phyloP scores from a whole-genome alignment of 2,329 filamentous ascomycete species.

The Epichloe festucae region DNA sequence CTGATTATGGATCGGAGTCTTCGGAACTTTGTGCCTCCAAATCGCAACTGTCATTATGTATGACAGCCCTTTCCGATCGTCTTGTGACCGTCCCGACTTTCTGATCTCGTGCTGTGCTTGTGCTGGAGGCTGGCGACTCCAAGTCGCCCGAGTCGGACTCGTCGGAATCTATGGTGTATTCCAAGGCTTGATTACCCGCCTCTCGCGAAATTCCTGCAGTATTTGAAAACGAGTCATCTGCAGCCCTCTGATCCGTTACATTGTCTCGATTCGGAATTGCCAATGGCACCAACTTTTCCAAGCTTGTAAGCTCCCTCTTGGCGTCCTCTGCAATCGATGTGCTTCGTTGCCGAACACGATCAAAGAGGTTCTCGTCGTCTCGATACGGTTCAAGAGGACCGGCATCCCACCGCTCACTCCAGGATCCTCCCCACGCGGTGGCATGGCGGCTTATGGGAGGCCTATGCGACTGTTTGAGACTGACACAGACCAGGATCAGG shows the following conservation, averaged over 20 bases:
- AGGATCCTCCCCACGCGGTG: slow-evolving; percentile 10
- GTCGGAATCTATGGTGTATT: not conserved
- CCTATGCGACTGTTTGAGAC: slow-evolving; percentile 8
- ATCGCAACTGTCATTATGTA: slow-evolving; percentile 5
- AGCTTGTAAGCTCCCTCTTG: slow-evolving; percentile 11
- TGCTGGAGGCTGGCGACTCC: slow-evolving; percentile 12
- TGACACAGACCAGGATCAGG: slow-evolving; percentile 18
- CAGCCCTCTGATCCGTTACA: not conserved
- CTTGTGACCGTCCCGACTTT: slow-evolving; percentile 7
- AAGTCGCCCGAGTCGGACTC: slow-evolving; percentile 2
- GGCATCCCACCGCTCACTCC: slow-evolving; percentile 7
- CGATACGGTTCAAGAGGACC: slow-evolving; percentile 6
- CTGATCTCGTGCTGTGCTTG: slow-evolving; percentile 12
- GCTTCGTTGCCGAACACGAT: slow-evolving; percentile 15
- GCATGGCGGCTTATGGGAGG: not conserved
- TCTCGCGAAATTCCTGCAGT: not conserved
- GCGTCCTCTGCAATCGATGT: slow-evolving; percentile 14
- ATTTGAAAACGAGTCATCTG: not conserved
- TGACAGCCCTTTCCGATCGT: slow-evolving; percentile 5
- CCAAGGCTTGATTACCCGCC: not conserved
- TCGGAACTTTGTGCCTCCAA: slow-evolving; percentile 9
- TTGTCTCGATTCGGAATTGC: not conserved
- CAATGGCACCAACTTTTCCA: slow-evolving; percentile 6
- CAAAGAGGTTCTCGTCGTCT: slow-evolving; percentile 12
- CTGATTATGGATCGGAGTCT: not conserved